Conservation (phyloP, 1,284 basidiomycete species). For the Ganoderma sp. region DNA sequence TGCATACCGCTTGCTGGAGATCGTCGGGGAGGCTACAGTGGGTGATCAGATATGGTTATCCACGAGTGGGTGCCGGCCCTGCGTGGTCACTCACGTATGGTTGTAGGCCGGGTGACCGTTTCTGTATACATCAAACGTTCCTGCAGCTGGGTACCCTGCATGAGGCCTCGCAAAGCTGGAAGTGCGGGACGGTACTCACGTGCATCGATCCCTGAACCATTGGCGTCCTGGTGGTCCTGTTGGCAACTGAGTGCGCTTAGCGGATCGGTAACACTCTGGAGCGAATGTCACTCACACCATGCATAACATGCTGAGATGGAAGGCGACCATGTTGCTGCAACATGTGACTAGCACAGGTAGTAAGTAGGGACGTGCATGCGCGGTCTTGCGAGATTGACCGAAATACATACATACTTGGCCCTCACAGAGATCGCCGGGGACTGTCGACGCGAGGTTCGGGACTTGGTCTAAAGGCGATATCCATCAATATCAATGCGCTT, state of each 20-base stretch:
- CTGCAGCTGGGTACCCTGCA: constrained; percentile 7
- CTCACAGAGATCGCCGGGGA: constrained; percentile 30
- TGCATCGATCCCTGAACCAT: constrained; percentile 23
- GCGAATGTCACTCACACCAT: constrained; percentile 23
- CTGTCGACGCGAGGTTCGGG: constrained; percentile 14
- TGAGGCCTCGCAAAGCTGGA: not conserved
- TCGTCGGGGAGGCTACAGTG: constrained; percentile 12
- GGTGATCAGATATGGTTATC: too few species aligned
- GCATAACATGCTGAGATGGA: constrained; percentile 33
- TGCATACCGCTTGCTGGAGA: constrained; percentile 26
- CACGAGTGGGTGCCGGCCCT: too few species aligned
- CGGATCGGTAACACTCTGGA: not conserved
- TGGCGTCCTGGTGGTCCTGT: constrained; percentile 13
- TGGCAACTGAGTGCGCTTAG: constrained; percentile 25
- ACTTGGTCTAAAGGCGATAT: constrained; percentile 25
- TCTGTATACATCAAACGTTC: constrained; percentile 21
- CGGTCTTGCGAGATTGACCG: not conserved
- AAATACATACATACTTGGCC: constrained; percentile 26
- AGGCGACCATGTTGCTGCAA: constrained; percentile 32
- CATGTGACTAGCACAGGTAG: constrained; percentile 16
- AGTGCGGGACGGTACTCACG: constrained; percentile 8
- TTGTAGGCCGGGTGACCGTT: constrained; percentile 17
- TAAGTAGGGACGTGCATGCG: not conserved
- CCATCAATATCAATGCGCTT: not conserved
- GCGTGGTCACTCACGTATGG: constrained; percentile 7